Evolutionary conservation across 129 eudicot species (phyloP).

Genomic region (Calendula officinalis): DNA sequence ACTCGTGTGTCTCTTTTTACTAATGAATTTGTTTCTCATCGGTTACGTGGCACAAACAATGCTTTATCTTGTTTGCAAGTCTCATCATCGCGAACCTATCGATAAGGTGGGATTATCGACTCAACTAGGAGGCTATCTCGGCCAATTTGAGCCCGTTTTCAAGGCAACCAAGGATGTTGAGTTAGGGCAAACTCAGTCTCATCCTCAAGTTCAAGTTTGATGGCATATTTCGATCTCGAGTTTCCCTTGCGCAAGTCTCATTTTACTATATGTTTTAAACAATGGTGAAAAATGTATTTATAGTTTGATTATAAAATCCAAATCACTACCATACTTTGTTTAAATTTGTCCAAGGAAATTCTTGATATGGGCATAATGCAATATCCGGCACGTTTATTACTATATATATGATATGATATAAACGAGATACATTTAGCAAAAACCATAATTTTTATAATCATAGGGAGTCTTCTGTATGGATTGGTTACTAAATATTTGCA

Average conservation of each 20-base stretch:
- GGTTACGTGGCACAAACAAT: conserved; percentile 31
- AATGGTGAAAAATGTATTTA: neutral
- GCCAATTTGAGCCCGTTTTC: conserved; percentile 20
- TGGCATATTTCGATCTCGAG: neutral
- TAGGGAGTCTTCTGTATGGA: too few species aligned
- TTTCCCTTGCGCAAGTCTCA: neutral
- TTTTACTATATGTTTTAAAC: neutral
- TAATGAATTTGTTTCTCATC: conserved; percentile 16
- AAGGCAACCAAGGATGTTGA: conserved; percentile 32
- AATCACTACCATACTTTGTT: too few species aligned
- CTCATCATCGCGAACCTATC: conserved; percentile 30
- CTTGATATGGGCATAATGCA: too few species aligned
- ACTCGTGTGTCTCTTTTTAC: conserved; percentile 24
- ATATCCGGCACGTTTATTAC: too few species aligned
- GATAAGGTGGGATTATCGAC: conserved; percentile 34
- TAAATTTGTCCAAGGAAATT: too few species aligned
- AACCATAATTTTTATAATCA: too few species aligned
- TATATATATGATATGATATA: too few species aligned
- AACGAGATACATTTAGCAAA: too few species aligned
- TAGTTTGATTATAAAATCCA: neutral
- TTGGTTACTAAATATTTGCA: too few species aligned
- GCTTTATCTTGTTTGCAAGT: conserved; percentile 39
- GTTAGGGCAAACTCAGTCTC: conserved; percentile 20
- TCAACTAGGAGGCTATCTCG: conserved; percentile 30
- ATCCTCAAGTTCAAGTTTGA: conserved; percentile 29